Percentiles rank a stretch among this genome's conserved stretches.
Conservation (phyloP, 768 basidiomycete genomes). For the Boletus barrowsii region DNA sequence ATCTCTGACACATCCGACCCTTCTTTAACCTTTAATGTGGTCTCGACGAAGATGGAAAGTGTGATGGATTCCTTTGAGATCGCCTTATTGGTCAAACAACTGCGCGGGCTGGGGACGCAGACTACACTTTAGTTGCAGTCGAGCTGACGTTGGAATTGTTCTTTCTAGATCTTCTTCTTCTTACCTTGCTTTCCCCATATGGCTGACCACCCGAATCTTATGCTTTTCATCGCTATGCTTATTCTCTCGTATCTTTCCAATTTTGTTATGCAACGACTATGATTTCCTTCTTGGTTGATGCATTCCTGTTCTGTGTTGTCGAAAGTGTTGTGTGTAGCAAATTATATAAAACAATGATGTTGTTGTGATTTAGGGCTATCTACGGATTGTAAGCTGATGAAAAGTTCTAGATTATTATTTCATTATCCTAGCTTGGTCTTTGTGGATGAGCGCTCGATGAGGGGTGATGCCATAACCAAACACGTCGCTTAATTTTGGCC, state of each 20-base stretch:
- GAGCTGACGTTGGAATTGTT: not conserved
- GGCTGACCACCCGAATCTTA: not conserved
- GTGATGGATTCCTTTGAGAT: conserved; percentile 21
- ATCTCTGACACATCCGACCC: conserved; percentile 17
- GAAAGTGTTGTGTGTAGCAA: not conserved
- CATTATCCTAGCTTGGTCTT: too few species aligned
- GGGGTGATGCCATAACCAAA: conserved; percentile 19
- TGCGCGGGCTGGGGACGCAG: conserved; percentile 17
- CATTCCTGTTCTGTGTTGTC: not conserved
- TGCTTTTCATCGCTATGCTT: too few species aligned
- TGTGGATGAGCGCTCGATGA: too few species aligned
- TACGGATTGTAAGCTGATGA: too few species aligned
- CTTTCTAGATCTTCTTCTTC: not conserved
- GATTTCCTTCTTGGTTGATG: not conserved
- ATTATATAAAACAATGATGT: too few species aligned
- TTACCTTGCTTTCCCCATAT: not conserved
- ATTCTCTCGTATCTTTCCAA: not conserved
- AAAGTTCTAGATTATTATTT: too few species aligned
- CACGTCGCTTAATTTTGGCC: conserved; percentile 27
- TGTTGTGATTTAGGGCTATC: too few species aligned
- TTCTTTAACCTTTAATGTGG: conserved; percentile 33
- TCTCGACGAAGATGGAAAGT: conserved; percentile 13
- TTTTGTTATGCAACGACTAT: not conserved
- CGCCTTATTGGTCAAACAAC: conserved; percentile 32
- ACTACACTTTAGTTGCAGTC: conserved; percentile 19